Conservation (phyloP, 2,329 filamentous ascomycete species). For the Trichothecium sympodiale region DNA sequence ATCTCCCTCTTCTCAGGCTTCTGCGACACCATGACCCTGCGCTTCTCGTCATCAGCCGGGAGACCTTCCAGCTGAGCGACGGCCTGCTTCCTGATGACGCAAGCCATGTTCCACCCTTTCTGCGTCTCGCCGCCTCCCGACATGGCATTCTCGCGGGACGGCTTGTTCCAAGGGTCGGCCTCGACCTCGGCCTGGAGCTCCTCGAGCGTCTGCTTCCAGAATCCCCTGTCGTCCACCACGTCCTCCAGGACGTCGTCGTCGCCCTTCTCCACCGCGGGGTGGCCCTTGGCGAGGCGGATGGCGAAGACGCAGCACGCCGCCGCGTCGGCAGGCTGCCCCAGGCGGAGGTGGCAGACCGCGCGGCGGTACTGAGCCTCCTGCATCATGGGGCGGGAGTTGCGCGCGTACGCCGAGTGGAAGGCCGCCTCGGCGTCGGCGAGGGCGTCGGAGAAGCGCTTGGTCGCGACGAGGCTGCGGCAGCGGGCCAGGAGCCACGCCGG, state of each 20-base stretch:
- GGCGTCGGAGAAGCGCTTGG: conserved; percentile 48
- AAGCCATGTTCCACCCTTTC: conserved; percentile 27
- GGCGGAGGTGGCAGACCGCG: conserved; percentile 59
- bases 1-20: conserved; percentile 21
- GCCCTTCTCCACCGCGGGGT: conserved; percentile 17
- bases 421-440: conserved; percentile 60
- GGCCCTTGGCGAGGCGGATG: conserved; percentile 25
- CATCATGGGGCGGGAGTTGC: conserved; percentile 66
- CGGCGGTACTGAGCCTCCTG: conserved; percentile 73
- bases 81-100: conserved; percentile 35
- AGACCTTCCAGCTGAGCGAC: conserved; percentile 32
- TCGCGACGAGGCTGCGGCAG: conserved; percentile 64
- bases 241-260: conserved; percentile 11
- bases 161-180: conserved; percentile 19
- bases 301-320: conserved; percentile 56
- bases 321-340: conserved; percentile 65
- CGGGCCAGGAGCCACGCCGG: conserved; percentile 74
- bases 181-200: conserved; percentile 16
- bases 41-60: conserved; percentile 29
- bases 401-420: conserved; percentile 43
- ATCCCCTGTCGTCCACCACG: conserved; percentile 31
- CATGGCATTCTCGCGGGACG: not conserved
- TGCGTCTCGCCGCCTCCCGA: conserved; percentile 5
- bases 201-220: conserved; percentile 30
- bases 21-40: conserved; percentile 29